Evolutionary conservation across 2,329 filamentous ascomycete species (phyloP).

Genomic region (Cercospora sojina): DNA sequence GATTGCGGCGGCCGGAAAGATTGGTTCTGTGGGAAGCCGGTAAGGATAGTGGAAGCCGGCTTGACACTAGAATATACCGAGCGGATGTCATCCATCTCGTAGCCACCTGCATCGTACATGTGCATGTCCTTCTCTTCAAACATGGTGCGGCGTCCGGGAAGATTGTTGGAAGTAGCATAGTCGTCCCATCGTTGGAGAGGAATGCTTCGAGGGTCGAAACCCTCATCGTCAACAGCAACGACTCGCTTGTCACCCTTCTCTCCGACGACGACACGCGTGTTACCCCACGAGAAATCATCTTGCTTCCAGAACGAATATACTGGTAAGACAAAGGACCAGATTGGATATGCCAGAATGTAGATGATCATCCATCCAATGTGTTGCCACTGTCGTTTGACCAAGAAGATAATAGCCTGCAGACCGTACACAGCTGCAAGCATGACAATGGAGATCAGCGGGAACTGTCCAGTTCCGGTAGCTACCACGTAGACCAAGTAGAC

Average conservation of each 20-base stretch:
- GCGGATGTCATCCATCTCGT: conserved; percentile 98
- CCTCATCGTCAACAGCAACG: conserved; percentile 78
- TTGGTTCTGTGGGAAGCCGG: conserved; percentile 65
- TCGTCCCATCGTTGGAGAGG: conserved; percentile 97
- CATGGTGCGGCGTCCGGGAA: conserved; percentile 80
- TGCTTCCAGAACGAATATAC: conserved; percentile 99
- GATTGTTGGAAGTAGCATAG: conserved; percentile 80
- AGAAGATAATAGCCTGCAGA: conserved; percentile 93
- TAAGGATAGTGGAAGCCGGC: conserved; percentile 80
- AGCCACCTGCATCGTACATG: conserved; percentile 51
- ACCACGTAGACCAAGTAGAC: conserved; percentile 81
- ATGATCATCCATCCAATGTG: conserved; percentile 99
- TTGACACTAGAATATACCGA: conserved; percentile 92
- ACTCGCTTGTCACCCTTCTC: conserved; percentile 89
- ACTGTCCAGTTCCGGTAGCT: conserved; percentile 65
- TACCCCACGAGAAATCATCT: conserved; percentile 98
- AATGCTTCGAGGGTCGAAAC: conserved; percentile 87
- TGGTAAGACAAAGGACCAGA: conserved; percentile 87
- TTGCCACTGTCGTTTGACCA: conserved; percentile 96
- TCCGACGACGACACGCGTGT: conserved; percentile 93
- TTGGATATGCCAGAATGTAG: conserved; percentile 90
- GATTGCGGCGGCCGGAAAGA: conserved; percentile 69
- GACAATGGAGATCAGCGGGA: conserved; percentile 82
- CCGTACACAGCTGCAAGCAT: conserved; percentile 92
- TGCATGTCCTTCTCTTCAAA: conserved; percentile 33